Conservation (phyloP, 2,329 filamentous ascomycete species). For the Apiospora sp. region DNA sequence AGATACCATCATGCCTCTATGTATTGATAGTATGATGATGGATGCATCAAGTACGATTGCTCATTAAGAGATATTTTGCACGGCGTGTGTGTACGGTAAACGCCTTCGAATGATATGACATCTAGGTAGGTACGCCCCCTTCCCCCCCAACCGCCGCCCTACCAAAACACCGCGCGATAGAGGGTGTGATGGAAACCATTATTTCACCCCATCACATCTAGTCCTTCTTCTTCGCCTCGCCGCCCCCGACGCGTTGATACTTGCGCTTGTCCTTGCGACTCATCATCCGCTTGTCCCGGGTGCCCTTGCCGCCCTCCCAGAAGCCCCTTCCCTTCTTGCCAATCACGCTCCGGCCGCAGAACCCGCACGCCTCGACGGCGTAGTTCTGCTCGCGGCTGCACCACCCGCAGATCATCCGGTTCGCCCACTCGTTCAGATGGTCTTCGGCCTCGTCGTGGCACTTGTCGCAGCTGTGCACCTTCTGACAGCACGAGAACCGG, state of each 20-base stretch:
- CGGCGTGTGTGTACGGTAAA: background rate
- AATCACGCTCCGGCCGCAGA: constrained; percentile 76
- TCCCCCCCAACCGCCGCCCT: background rate
- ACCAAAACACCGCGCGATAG: background rate
- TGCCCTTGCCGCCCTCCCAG: constrained; percentile 88
- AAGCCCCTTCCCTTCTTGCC: constrained; percentile 74
- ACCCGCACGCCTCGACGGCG: constrained; percentile 75
- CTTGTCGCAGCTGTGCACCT: constrained; percentile 69
- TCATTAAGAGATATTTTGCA: background rate
- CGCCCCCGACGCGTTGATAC: constrained; percentile 66
- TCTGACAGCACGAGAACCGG: constrained; percentile 68
- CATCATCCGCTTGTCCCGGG: constrained; percentile 75
- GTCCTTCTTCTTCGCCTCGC: constrained; percentile 46
- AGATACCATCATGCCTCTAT: background rate
- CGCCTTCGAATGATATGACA: background rate
- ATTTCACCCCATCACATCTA: constrained; percentile 24
- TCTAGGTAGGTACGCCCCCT: background rate
- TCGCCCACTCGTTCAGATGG: constrained; percentile 82
- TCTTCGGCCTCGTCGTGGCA: constrained; percentile 78
- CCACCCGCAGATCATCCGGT: constrained; percentile 82
- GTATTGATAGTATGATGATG: background rate
- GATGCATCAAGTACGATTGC: background rate
- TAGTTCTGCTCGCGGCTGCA: constrained; percentile 85
- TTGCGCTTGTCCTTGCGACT: constrained; percentile 80
- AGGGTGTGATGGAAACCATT: background rate